Base-by-base conservation (phyloP, 2,329 filamentous ascomycete genomes). In the Beauveria scarabaeidicola region DNA sequence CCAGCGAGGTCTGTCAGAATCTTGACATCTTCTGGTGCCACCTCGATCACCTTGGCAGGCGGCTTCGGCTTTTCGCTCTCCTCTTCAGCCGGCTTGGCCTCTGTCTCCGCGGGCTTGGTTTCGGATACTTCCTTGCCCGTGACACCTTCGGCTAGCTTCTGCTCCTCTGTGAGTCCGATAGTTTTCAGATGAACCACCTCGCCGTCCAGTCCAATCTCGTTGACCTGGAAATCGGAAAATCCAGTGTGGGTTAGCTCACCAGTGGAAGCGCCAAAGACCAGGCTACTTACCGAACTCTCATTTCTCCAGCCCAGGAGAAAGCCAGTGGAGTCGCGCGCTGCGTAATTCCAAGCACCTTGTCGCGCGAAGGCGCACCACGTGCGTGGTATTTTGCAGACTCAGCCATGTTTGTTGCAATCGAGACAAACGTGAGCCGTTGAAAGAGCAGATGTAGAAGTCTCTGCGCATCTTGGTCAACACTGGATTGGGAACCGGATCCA, bases 211-310 rank as follows among this genome's bases (percentile, higher is more conserved):
- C 82, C 77, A 63, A 97, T 93, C 73, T 97, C 92, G 69, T 96
- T 92, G 66, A 97, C 92, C 66, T 94, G 78, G 67, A 97, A 97
- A 71, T 97, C 92, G 4, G 91, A 93, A 72, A 92, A 97, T 65
- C 90, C 84, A 53, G 8, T 17, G 8, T 6, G 6, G 13, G 53
- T 69, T 41, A 69, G 66, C 11, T 36, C 9, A 19, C 52, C 0
- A 5, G 5, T 11, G 19, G 51, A 55, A 32, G 40, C 52, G 19
- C 23, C 23, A 40, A 32, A 43, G 38, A 1, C 15, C 2, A 13
- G 41, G 17, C 25, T 43, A 54, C 68, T 61, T 63, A 74, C 73
- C 73, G 68, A 5, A 73, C 70, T 59, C 73, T 71, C 68, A 75
- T 67, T 55, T 75, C 73, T 59, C 74, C 74, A 7, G 70, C 73